Evolutionary conservation across 140 eudicot species (phyloP), one percentile per base, ranked within the genome.

Genomic region (Cichorium intybus): DNA sequence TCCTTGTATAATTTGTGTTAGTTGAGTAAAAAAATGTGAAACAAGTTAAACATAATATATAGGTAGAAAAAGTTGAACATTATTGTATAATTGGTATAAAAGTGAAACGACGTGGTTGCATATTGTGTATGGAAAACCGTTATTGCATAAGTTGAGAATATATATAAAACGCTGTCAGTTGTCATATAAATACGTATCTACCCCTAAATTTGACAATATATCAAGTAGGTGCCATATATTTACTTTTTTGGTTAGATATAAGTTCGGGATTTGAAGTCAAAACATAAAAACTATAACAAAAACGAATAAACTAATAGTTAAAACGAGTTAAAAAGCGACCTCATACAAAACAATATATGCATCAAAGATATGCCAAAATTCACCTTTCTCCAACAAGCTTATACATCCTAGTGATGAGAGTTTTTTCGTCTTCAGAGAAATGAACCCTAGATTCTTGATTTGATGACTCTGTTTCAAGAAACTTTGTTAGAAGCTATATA

Each of bases 331-430:
- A 41, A 39, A 12, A 43, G 49, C 15, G 49, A 43, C 7, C 7
- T 43, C 18, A 43, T 43, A 43, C 49, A 43, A 15, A 15, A 43
- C n/a, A 43, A 14, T 43, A 43, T 43, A 43, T 15, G 15, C 18
- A 3, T 43, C 26, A 26, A 17, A 64, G 58, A 21, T n/a, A n/a
- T 4, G 45, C 58, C 50, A n/a, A 52, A 52, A 22, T 33, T 59
- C 54, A 74, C 86, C 86, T 75, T 62, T 76, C 77, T 56, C 82
- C 86, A 17, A 81, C 80, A 70, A 81, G 69, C 26, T 63, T 81
- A 46, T 76, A 77, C 86, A 81, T 81, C 60, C 75, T 72, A 37
- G 64, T 57, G 63, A 81, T 76, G 21, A 81, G 79, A 41, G 76
- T 71, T 47, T 81, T 67, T 63, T 81, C 82, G 22, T 81, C 82